A percentile compares a stretch with the other conserved stretches of the same genome.
Conservation (phyloP, 352 stramenopile genomes). For the Phytophthora pseudosyringae region DNA sequence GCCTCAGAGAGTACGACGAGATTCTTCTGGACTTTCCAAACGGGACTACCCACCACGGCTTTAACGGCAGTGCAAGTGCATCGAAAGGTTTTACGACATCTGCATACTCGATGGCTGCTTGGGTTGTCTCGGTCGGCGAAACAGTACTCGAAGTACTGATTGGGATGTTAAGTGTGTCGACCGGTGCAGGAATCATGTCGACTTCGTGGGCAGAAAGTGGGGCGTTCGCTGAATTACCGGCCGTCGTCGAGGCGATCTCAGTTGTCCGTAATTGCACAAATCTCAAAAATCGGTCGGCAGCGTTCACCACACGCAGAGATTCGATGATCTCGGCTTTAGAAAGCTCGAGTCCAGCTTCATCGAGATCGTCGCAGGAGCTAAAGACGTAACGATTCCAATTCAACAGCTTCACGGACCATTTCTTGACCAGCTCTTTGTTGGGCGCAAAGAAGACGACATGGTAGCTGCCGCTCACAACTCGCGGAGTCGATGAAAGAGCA, state of each 20-base stretch:
- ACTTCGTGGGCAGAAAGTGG: background rate
- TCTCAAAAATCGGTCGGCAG: conserved; percentile 37
- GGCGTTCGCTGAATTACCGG: background rate
- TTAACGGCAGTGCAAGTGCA: conserved; percentile 4
- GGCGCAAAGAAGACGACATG: conserved; percentile 61
- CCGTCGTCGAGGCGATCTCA: background rate
- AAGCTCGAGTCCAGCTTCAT: conserved; percentile 21
- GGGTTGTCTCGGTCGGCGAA: conserved; percentile 10
- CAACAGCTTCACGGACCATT: conserved; percentile 59
- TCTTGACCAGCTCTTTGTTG: conserved; percentile 54
- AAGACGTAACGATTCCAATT: conserved; percentile 85
- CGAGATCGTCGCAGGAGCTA: conserved; percentile 9
- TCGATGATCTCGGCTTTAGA: conserved; percentile 41
- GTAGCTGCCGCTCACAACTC: conserved; percentile 22
- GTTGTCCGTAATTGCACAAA: conserved; percentile 21
- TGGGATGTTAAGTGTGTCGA: background rate
- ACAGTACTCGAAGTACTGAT: background rate
- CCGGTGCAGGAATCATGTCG: conserved; percentile 3
- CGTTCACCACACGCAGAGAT: conserved; percentile 39
- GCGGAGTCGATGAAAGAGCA: conserved; percentile 1
- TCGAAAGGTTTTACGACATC: conserved; percentile 26
- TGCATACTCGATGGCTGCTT: background rate
- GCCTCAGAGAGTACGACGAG: conserved; percentile 42
- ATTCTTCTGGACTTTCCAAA: conserved; percentile 39
- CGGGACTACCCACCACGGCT: conserved; percentile 33